Conservation (phyloP, 2,329 filamentous ascomycete genomes). For the Fusarium burgessii region DNA sequence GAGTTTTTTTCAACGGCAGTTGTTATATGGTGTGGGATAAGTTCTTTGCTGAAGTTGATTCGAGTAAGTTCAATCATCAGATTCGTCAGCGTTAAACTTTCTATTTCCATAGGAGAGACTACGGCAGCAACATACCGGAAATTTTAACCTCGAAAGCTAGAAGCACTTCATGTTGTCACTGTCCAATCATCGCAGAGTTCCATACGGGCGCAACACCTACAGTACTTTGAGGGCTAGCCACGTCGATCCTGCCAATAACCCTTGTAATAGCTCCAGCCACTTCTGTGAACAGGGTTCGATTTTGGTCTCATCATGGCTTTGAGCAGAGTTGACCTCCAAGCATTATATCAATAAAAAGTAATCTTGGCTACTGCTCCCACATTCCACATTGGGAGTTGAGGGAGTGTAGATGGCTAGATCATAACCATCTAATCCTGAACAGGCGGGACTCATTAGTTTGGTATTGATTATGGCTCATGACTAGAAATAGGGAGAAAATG, state of each 20-base stretch:
- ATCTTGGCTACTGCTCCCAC: not conserved
- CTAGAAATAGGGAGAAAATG: not conserved
- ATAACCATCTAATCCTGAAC: conserved; percentile 18
- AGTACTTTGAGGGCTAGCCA: conserved; percentile 20
- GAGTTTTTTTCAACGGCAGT: conserved; percentile 15
- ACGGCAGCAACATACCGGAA: conserved; percentile 23
- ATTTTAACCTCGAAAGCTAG: conserved; percentile 8
- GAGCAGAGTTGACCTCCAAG: not conserved
- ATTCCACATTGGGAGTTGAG: conserved; percentile 2
- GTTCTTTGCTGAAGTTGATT: conserved; percentile 22
- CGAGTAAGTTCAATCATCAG: not conserved
- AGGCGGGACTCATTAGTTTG: not conserved
- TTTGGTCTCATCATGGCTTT: conserved; percentile 22
- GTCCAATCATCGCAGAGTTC: conserved; percentile 19
- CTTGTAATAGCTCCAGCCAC: conserved; percentile 26
- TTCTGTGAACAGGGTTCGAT: conserved; percentile 16
- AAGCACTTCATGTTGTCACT: conserved; percentile 28
- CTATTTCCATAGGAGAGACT: not conserved
- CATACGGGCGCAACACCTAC: conserved; percentile 9
- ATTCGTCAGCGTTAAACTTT: conserved; percentile 21
- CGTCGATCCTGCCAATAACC: conserved; percentile 34
- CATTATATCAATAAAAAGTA: not conserved
- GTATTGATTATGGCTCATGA: not conserved
- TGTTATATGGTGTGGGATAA: conserved; percentile 25
- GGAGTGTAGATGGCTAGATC: not conserved